These are phyloP conservation scores for Funneliformis caledonium DNA, from an alignment of 371 early-diverging fungal species.

Conservation along the genomic window DNA sequence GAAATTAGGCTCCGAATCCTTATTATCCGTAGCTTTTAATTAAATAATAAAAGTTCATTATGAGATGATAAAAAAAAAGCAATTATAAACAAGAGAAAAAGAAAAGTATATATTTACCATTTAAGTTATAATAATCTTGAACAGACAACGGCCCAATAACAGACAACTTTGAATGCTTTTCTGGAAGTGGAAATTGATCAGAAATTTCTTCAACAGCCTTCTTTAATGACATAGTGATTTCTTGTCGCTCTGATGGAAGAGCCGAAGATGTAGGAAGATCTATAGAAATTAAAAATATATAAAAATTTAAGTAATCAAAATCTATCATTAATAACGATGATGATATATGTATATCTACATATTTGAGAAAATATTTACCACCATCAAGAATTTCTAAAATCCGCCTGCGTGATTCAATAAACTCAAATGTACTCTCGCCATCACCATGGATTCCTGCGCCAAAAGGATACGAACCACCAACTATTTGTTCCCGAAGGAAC, in stretches of 20 bases:
- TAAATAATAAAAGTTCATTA: no score
- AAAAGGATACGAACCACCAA: slow-evolving; percentile 32
- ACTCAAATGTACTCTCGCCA: slow-evolving; percentile 28
- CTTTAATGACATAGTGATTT: slow-evolving; percentile 3
- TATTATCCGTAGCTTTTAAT: neutral
- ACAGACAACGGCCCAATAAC: slow-evolving; percentile 27
- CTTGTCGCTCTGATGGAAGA: slow-evolving; percentile 16
- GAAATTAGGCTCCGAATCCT: slow-evolving; percentile 52
- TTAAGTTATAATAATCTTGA: slow-evolving; percentile 21
- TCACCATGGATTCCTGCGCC: slow-evolving; percentile 23
- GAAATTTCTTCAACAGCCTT: slow-evolving; percentile 3
- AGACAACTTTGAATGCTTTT: neutral
- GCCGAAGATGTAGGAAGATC: slow-evolving; percentile 23
- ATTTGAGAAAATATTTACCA: neutral
- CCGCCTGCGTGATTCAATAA: slow-evolving; percentile 12
- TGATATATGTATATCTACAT: neutral
- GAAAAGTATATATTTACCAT: slow-evolving; percentile 4
- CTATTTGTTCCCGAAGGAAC: slow-evolving; percentile 24
- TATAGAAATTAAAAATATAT: neutral
- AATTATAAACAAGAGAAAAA: neutral
- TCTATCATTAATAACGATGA: neutral
- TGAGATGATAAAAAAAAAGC: neutral
- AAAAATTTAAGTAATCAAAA: neutral
- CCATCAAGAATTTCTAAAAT: slow-evolving; percentile 6
- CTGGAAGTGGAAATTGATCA: neutral